phyloP scores from a whole-genome alignment of 768 basidiomycete genomes.

The Lactarius indigo region DNA sequence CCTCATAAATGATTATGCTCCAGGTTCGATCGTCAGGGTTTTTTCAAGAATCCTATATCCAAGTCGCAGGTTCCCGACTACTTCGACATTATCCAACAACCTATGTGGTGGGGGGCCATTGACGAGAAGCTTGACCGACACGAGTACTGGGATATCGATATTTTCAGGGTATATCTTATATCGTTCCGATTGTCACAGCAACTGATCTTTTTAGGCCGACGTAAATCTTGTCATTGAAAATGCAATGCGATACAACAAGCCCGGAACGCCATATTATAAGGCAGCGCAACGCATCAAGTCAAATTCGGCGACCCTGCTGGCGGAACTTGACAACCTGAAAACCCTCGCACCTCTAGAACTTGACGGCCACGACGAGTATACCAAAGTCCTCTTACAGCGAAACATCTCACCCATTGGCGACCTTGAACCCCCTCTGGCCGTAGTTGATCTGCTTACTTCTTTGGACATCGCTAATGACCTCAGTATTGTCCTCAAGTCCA shows the following conservation, averaged over 20 bases:
- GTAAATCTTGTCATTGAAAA: slow-evolving; percentile 82
- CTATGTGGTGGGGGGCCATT: slow-evolving; percentile 88
- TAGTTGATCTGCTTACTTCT: slow-evolving; percentile 55
- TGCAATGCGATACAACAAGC: slow-evolving; percentile 81
- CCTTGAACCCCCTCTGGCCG: slow-evolving; percentile 64
- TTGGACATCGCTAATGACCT: slow-evolving; percentile 52
- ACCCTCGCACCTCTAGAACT: slow-evolving; percentile 18
- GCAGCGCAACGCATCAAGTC: slow-evolving; percentile 61
- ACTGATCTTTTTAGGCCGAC: slow-evolving; percentile 56
- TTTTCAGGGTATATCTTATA: slow-evolving; percentile 55
- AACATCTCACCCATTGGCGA: slow-evolving; percentile 48
- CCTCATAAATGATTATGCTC: slow-evolving; percentile 13
- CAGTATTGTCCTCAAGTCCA: slow-evolving; percentile 50
- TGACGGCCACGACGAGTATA: not conserved
- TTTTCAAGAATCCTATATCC: slow-evolving; percentile 83
- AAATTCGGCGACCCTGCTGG: slow-evolving; percentile 40
- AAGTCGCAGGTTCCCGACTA: slow-evolving; percentile 83
- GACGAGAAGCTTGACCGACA: slow-evolving; percentile 77
- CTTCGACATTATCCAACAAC: slow-evolving; percentile 76
- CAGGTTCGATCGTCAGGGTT: slow-evolving; percentile 69
- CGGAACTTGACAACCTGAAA: slow-evolving; percentile 38
- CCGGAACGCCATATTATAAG: slow-evolving; percentile 67
- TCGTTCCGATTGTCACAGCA: not conserved
- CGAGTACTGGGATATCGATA: slow-evolving; percentile 72
- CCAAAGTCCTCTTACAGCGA: not conserved